Evolutionary conservation across 306 rosid species (phyloP), one percentile per base, ranked within the genome.

Genomic region (Hylodesmum podocarpum): DNA sequence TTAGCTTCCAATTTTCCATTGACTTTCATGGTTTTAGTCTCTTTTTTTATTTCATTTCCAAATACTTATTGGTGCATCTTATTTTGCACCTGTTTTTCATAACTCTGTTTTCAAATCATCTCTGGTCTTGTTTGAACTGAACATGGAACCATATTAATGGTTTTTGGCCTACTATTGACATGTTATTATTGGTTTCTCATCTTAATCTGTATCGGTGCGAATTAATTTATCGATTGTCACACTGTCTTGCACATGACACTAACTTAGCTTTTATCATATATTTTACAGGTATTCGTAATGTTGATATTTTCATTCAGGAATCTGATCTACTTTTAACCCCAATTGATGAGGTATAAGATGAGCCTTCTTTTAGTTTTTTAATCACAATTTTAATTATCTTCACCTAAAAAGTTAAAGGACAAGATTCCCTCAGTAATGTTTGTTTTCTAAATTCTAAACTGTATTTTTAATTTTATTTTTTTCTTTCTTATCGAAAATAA

Each of bases 321-420:
- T 78, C 85, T 43, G 97, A 95, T 90, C 86, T 95, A 36, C 86
- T 73, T 49, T 82, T 89, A 80, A 82, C 90, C 73, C 91, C 86
- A 10, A 80, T 67, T 6, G 99, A 92, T 66, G 93, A 92, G 96
- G 97, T 92, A 89, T 70, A 31, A 36, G 14, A 27, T 66, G 46
- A 47, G 39, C 49, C 66, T 63, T 27, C 13, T 8, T 57, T 64
- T 67, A 37, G 27, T 65, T 33, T 36, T 41, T 74, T 29, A 24
- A 36, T 47, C n/a, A 66, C 36, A 70, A n/a, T 43, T 55, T 58
- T 62, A 10, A 46, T 66, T 8, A 37, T 5, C 34, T 55, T 76
- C 27, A 25, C 47, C n/a, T 8, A 5, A 74, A 70, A 62, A 33
- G 29, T 33, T 22, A 46, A 40, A 74, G 28, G 10, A 54, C 18